These are phyloP conservation scores for Gomphus sp. DNA, from an alignment of 1,284 basidiomycete genomes.

Conservation along the genomic window DNA sequence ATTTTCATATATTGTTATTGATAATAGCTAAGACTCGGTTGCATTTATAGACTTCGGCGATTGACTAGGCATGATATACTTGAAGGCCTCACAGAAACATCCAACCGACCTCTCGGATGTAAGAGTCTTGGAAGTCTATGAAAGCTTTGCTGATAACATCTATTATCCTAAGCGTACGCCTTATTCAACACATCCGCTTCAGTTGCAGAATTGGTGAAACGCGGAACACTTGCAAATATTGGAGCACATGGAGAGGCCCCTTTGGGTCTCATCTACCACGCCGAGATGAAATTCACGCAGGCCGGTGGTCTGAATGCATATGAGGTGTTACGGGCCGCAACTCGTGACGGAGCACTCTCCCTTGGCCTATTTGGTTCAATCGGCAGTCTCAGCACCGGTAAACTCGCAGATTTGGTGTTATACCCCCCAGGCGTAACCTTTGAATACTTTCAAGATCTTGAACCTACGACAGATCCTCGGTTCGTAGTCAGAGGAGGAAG, in stretches of 20 bases:
- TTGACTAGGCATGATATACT: conserved; percentile 58
- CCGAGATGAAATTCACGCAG: conserved; percentile 55
- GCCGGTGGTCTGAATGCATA: conserved; percentile 47
- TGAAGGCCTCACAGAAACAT: conserved; percentile 52
- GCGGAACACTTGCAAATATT: conserved; percentile 52
- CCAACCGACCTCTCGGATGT: conserved; percentile 50
- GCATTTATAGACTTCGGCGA: conserved; percentile 39
- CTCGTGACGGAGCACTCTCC: conserved; percentile 50
- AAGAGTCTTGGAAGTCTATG: conserved; percentile 15
- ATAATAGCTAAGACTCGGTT: not conserved
- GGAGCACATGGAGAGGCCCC: conserved; percentile 72
- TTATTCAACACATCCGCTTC: conserved; percentile 61
- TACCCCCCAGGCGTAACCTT: conserved; percentile 52
- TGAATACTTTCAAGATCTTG: conserved; percentile 38
- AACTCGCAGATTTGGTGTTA: conserved; percentile 60
- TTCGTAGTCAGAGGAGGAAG: conserved; percentile 55
- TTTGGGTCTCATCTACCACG: conserved; percentile 64
- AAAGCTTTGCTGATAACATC: conserved; percentile 1
- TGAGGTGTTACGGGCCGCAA: conserved; percentile 56
- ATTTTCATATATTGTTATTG: conserved; percentile 9
- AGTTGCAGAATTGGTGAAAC: conserved; percentile 54
- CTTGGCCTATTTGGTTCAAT: conserved; percentile 52
- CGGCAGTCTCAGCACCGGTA: conserved; percentile 51
- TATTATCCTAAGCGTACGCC: conserved; percentile 38
- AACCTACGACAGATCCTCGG: conserved; percentile 35